Percentiles rank a stretch among this genome's conserved stretches.
These are phyloP conservation scores for Lomentospora prolificans DNA, from an alignment of 2,329 filamentous ascomycete species.

Conservation along the genomic window DNA sequence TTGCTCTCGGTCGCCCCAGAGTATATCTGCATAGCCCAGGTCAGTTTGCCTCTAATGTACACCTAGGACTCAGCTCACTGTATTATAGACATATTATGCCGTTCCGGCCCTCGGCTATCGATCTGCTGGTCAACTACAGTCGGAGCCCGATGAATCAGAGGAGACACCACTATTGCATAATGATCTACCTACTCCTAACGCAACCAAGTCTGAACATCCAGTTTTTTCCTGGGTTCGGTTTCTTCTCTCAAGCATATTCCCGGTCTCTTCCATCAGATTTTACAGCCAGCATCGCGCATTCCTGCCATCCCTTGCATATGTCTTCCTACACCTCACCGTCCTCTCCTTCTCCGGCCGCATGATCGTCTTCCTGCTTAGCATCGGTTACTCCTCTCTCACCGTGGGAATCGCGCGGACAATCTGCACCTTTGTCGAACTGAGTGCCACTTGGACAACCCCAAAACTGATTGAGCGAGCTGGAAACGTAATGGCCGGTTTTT, in stretches of 20 bases:
- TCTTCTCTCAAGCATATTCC: neutral
- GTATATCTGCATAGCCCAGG: slow-evolving; percentile 36
- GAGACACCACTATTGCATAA: neutral
- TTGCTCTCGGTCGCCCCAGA: slow-evolving; percentile 37
- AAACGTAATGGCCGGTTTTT: slow-evolving; percentile 55
- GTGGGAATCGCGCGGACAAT: slow-evolving; percentile 44
- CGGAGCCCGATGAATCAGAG: neutral
- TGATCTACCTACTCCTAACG: neutral
- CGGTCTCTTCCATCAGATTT: slow-evolving; percentile 13
- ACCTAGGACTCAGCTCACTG: neutral
- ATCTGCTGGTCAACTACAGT: neutral
- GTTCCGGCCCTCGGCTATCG: neutral
- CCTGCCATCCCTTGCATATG: slow-evolving; percentile 48
- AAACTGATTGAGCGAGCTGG: slow-evolving; percentile 44
- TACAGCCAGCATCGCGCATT: slow-evolving; percentile 48
- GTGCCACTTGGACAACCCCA: slow-evolving; percentile 51
- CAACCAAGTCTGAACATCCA: no score
- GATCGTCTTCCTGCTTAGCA: slow-evolving; percentile 51
- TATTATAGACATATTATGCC: neutral
- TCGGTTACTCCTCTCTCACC: slow-evolving; percentile 39
- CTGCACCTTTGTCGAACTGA: slow-evolving; percentile 45
- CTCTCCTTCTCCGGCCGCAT: slow-evolving; percentile 51
- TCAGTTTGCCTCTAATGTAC: neutral
- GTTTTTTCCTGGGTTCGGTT: neutral
- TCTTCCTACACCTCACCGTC: slow-evolving; percentile 53